Evolutionary conservation across 2,329 filamentous ascomycete genomes (phyloP).

Genomic region (Fusarium ramigenum): DNA sequence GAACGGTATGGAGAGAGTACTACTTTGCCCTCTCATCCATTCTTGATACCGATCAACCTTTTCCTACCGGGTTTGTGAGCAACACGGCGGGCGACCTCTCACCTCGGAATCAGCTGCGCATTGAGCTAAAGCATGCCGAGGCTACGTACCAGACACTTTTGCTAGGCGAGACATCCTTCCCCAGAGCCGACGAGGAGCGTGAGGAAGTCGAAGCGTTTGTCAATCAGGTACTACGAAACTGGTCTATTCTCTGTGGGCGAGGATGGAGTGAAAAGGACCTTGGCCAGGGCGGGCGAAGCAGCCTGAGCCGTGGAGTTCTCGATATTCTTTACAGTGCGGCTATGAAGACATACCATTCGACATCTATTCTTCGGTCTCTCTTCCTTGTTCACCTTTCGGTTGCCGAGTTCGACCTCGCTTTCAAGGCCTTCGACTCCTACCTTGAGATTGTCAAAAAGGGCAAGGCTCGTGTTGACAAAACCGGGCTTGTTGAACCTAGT

Average conservation of each 20-base stretch:
- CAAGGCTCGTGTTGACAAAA: constrained; percentile 85
- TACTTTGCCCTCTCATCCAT: constrained; percentile 83
- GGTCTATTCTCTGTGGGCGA: constrained; percentile 81
- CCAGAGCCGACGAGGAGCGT: constrained; percentile 81
- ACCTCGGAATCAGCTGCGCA: constrained; percentile 70
- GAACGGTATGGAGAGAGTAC: constrained; percentile 85
- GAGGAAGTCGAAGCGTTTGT: constrained; percentile 85
- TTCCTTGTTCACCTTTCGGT: constrained; percentile 89
- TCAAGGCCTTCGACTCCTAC: constrained; percentile 92
- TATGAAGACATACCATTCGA: constrained; percentile 95
- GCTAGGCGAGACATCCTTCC: constrained; percentile 82
- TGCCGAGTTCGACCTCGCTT: constrained; percentile 90
- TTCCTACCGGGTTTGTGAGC: constrained; percentile 59
- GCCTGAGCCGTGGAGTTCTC: constrained; percentile 78
- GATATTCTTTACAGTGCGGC: constrained; percentile 91
- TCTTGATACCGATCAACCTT: constrained; percentile 72
- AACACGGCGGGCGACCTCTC: constrained; percentile 59
- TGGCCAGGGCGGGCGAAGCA: constrained; percentile 81
- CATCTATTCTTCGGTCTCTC: constrained; percentile 82
- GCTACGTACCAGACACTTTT: constrained; percentile 81
- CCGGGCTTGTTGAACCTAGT: constrained; percentile 72
- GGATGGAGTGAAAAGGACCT: constrained; percentile 84
- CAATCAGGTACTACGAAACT: constrained; percentile 82
- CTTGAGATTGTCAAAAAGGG: constrained; percentile 86
- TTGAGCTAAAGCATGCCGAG: constrained; percentile 84